Percentiles rank a stretch among this genome's conserved stretches.
phyloP scores from a whole-genome alignment of 1,284 basidiomycete species.

The Leccinum variabile region DNA sequence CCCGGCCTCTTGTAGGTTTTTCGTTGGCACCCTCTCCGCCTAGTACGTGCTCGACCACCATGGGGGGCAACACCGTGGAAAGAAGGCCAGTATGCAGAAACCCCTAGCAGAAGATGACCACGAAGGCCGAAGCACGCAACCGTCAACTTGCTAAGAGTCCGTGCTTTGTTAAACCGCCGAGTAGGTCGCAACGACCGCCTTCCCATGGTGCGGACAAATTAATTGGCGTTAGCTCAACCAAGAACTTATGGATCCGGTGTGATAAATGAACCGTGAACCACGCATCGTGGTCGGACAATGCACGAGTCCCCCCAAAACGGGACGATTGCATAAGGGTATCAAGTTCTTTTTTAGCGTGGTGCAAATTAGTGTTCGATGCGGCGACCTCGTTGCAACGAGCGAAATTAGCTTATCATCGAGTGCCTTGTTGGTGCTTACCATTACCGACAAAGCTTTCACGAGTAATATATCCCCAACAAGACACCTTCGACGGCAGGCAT shows the following conservation, averaged over 20 bases:
- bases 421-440: background rate
- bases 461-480: background rate
- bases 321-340: background rate
- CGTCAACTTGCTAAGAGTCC: background rate
- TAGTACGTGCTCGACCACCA: background rate
- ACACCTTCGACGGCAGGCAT: background rate
- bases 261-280: background rate
- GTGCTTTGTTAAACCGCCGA: background rate
- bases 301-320: background rate
- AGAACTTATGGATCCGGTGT: background rate
- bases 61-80: background rate
- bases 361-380: background rate
- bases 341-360: background rate
- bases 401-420: background rate
- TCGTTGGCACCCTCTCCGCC: background rate
- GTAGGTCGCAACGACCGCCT: background rate
- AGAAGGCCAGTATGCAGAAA: background rate
- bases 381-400: background rate
- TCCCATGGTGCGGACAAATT: background rate
- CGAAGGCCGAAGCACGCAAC: background rate
- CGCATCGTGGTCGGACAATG: background rate
- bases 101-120: background rate
- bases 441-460: background rate
- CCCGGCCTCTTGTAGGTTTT: constrained; percentile 9
- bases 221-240: background rate